Evolutionary conservation across 179 eudicot species (phyloP), one percentile per base, ranked within the genome.

Genomic region (Pouteria campechiana): DNA sequence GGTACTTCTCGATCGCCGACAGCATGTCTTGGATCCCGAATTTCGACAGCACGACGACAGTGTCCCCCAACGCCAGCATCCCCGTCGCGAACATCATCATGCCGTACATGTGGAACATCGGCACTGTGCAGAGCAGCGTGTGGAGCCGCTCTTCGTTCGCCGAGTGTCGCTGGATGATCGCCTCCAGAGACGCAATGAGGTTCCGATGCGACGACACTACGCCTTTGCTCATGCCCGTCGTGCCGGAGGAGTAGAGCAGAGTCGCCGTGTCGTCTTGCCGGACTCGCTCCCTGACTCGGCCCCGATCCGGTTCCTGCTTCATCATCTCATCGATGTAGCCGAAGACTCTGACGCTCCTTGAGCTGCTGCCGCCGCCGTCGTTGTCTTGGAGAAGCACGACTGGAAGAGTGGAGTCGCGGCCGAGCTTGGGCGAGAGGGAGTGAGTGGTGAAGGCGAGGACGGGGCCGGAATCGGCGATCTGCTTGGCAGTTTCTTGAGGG

Each of bases 21-120:
- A 90, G 46, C 76, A 90, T 61, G 30, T 86, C 94, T 24, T 72
- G 65, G 78, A 86, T 70, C 49, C 86, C 96, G 52, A 86, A 90
- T 54, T 68, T 90, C 4, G 98, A 66, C 9, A 90, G 63, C 17
- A 90, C 72, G 12, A 90, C 88, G 8, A 82, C 49, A 2, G 95
- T 90, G 1, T 93, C 75, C 16, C 98, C 98, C 0, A 79, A 46
- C 2, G 90, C 96, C 6, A 86, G 38, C 6, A 90, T 41, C 19
- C 87, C 96, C 25, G 83, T 68, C 15, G 94, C 98, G 49, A 90
- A 86, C 27, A 76, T 82, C 4, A 58, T 87, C n/a, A 90, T 57
- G 17, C 95, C 98, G 55, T 90, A 86, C 54, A 90, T 79, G 36
- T 90, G 98, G 35, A 86, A 90, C 98, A 90, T 90, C 0, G 96